Base-by-base conservation (phyloP, 768 basidiomycete genomes). In the Holtermanniella nyarrowii region DNA sequence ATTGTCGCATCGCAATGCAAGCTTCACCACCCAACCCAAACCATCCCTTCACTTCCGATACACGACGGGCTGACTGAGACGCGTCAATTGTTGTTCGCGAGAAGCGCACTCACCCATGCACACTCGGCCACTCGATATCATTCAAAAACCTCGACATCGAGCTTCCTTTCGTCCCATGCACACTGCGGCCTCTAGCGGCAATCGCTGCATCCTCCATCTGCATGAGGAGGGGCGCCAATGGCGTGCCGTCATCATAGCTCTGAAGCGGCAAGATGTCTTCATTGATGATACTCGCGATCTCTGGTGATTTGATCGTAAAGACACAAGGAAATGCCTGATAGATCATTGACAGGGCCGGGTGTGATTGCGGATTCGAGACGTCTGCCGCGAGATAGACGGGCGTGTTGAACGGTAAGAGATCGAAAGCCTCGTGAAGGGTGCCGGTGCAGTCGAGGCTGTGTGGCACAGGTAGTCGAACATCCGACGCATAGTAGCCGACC, bases 161-260 rank as follows among this genome's bases (percentile, higher is more conserved):
- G 60, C 84, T 86, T 50, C 78, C 77, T 49, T 80, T 77, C 12
- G 85, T 88, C 1, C 83, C 84, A 0, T 82, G 78, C 25, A 85
- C 77, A 14, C 61, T 72, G 65, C 75, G 70, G 0, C 81, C 82
- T 48, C 76, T 75, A 2, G 79, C 78, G 14, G 80, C 78, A 25
- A 89, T 77, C 72, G 85, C 74, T 4, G 82, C 84, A 62, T 87
- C 85, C 26, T 88, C 59, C 52, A 86, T 78, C 1, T 85, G 83
- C 20, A 78, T 60, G 11, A 85, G 52, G 57, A 80, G 78, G 14
- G 54, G 59, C 18, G 62, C 74, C 57, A 86, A 63, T 26, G 48
- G 60, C 23, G 78, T 65, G 2, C 77, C 77, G 57, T 84, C 83
- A 39, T 77, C 68, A 5, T 58, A 71, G 55, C 78, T 82, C 21